Evolutionary conservation across 805 yeast species (phyloP).

Genomic region (Wickerhamiella brachini): DNA sequence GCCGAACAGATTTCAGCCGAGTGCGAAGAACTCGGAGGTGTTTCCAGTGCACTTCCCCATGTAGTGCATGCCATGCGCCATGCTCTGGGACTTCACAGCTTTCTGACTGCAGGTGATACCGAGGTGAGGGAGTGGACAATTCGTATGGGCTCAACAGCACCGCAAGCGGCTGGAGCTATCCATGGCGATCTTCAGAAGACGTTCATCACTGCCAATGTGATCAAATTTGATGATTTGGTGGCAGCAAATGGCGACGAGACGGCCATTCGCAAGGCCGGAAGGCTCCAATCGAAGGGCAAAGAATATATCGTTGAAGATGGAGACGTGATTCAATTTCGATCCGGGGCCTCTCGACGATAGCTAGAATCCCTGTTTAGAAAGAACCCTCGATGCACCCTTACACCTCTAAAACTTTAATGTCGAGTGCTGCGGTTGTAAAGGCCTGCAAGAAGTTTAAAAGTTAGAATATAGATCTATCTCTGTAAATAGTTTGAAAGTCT

Average conservation of each 20-base stretch:
- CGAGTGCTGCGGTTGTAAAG: no score
- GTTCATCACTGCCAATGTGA: slow-evolving; percentile 64
- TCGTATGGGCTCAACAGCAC: slow-evolving; percentile 60
- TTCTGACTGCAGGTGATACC: slow-evolving; percentile 65
- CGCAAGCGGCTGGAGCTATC: slow-evolving; percentile 82
- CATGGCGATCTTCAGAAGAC: slow-evolving; percentile 73
- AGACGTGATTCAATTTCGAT: slow-evolving; percentile 61
- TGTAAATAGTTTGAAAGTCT: neutral
- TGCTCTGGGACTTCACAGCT: slow-evolving; percentile 59
- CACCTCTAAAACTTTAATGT: no score
- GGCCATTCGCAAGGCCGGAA: slow-evolving; percentile 42
- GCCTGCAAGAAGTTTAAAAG: no score
- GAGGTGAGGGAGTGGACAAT: slow-evolving; percentile 89
- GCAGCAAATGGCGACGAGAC: slow-evolving; percentile 37
- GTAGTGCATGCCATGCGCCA: slow-evolving; percentile 54
- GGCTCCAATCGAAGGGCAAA: slow-evolving; percentile 56
- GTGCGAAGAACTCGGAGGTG: slow-evolving; percentile 18
- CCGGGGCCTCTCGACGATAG: slow-evolving; percentile 14
- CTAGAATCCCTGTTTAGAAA: no score
- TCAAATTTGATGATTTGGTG: slow-evolving; percentile 48
- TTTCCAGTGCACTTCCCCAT: slow-evolving; percentile 40
- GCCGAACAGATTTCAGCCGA: slow-evolving; percentile 20
- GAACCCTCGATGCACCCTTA: no score
- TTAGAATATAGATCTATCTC: no score
- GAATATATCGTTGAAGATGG: slow-evolving; percentile 73